phyloP scores from a whole-genome alignment of 176 grass and related monocot species.

The Musa troglodytarum region DNA sequence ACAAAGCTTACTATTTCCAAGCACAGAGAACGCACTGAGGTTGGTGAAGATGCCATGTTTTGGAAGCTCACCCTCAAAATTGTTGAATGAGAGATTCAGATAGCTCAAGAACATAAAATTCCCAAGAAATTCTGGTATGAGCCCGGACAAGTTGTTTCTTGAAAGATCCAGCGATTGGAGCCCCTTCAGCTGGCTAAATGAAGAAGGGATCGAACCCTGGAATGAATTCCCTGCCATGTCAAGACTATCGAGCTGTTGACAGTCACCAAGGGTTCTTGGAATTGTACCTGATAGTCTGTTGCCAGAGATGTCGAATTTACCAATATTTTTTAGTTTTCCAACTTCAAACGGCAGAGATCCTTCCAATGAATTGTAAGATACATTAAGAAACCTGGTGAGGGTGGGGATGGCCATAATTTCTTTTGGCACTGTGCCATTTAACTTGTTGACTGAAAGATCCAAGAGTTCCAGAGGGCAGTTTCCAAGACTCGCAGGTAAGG shows the following conservation, averaged over 20 bases:
- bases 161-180: slow-evolving; percentile 16
- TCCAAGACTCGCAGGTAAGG: not conserved
- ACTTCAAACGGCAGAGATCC: slow-evolving; percentile 25
- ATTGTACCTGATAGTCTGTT: slow-evolving; percentile 2
- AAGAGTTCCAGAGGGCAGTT: not conserved
- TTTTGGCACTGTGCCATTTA: not conserved
- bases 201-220: slow-evolving; percentile 35
- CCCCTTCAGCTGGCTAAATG: slow-evolving; percentile 23
- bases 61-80: slow-evolving; percentile 36
- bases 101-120: not conserved
- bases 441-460: slow-evolving; percentile 9
- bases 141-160: slow-evolving; percentile 21
- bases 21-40: not conserved
- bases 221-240: slow-evolving; percentile 22
- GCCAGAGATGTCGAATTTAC: slow-evolving; percentile 28
- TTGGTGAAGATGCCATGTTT: slow-evolving; percentile 19
- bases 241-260: slow-evolving; percentile 25
- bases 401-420: slow-evolving; percentile 2
- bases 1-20: slow-evolving; percentile 43
- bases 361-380: slow-evolving; percentile 5
- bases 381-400: not conserved
- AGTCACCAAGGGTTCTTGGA: slow-evolving; percentile 38
- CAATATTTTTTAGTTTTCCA: slow-evolving; percentile 20
- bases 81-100: slow-evolving; percentile 57
- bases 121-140: not conserved